Evolutionary conservation across 1,284 basidiomycete genomes (phyloP), one percentile per base, ranked within the genome.

Genomic region (Papiliotrema nemorosa): DNA sequence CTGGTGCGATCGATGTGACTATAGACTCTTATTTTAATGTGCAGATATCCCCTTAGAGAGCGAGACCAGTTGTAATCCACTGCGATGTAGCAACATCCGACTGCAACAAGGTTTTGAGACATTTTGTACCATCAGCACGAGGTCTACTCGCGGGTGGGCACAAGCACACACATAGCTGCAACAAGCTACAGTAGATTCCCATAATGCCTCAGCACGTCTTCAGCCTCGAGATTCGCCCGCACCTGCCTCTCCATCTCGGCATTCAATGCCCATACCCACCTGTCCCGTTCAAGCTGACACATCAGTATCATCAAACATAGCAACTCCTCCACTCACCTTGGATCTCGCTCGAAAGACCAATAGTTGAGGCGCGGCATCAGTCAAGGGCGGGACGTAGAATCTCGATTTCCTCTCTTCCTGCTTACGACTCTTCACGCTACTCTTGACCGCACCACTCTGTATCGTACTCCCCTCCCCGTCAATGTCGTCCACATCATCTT

Each of bases 241-340:
- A 64, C 64, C 40, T 66, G 64, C 14, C 71, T 50, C 50, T 75
- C 71, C 61, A 70, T 73, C 53, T 75, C 73, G 18, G 66, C 63
- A 49, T 73, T 72, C 41, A 74, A 60, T 6, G 65, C 69, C 69
- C 71, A 72, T 0, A 75, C 63, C 73, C 73, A 75, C n/a, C 67
- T 49, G 59, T 75, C 72, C 21, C 73, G 54, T 50, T 75, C 73
- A 39, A 75, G 67, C 73, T 75, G 49, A n/a, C 9, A 10, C 18
- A 25, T 20, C 22, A 27, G 25, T 25, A n/a, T n/a, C n/a, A n/a
- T n/a, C n/a, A n/a, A n/a, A n/a, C n/a, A n/a, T n/a, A n/a, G n/a
- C n/a, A n/a, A n/a, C n/a, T n/a, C n/a, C n/a, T n/a, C 3, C 22
- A 62, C 72, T 55, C 54, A 75, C 73, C 61, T 69, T 70, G 9